These are phyloP conservation scores for Centrapalus pauciflorus DNA, from an alignment of 129 eudicot genomes.

Conservation along the genomic window DNA sequence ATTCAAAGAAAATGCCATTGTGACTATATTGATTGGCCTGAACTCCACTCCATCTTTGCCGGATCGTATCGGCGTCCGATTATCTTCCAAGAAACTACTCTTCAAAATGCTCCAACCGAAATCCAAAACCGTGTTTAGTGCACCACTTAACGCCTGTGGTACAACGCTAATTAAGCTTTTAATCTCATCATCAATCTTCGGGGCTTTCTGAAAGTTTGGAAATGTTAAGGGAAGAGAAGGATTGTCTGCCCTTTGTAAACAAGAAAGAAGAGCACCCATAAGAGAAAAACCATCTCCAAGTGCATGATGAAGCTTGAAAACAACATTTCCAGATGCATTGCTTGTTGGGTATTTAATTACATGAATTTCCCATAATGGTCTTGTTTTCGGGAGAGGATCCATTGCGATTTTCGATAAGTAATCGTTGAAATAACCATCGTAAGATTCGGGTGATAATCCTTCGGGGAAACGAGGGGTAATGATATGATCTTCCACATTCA, in stretches of 20 bases:
- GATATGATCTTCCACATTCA: conserved; percentile 46
- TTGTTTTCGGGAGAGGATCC: conserved; percentile 38
- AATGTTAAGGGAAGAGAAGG: conserved; percentile 56
- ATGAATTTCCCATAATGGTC: conserved; percentile 62
- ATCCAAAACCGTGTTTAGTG: conserved; percentile 35
- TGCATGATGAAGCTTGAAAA: conserved; percentile 68
- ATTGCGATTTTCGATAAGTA: conserved; percentile 42
- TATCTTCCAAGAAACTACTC: conserved; percentile 54
- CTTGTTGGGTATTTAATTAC: conserved; percentile 52
- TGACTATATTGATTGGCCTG: conserved; percentile 41
- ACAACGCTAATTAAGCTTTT: conserved; percentile 20
- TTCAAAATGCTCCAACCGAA: conserved; percentile 65
- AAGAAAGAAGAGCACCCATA: conserved; percentile 72
- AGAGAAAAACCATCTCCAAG: conserved; percentile 69
- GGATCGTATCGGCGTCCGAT: conserved; percentile 55
- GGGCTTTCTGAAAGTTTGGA: conserved; percentile 32
- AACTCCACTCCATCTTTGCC: conserved; percentile 58
- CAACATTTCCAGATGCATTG: conserved; percentile 50
- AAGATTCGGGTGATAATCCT: conserved; percentile 27
- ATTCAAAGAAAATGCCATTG: conserved; percentile 56
- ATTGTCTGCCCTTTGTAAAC: conserved; percentile 53
- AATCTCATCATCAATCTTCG: background rate
- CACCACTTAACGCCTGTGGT: conserved; percentile 9
- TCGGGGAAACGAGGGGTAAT: conserved; percentile 38
- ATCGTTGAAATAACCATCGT: conserved; percentile 34